A percentile compares a stretch with the other conserved stretches of the same genome.
Evolutionary conservation across 768 basidiomycete genomes (phyloP).

Genomic region (Russula emetica): DNA sequence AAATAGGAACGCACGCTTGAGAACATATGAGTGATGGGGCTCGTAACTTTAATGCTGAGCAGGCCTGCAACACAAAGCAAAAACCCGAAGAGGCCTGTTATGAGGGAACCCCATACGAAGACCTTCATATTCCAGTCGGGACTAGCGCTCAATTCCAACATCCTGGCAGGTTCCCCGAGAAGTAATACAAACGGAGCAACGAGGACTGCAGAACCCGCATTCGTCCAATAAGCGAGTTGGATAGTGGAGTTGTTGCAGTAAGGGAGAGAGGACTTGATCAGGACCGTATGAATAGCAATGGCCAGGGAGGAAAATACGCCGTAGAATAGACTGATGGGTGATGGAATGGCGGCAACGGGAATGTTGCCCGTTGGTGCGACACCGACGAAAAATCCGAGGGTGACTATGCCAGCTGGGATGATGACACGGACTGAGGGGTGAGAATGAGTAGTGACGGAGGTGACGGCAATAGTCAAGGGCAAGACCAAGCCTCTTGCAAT

Average conservation of each 20-base stretch:
- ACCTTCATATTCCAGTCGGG: constrained; percentile 47
- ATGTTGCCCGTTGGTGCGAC: constrained; percentile 52
- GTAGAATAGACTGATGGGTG: constrained; percentile 58
- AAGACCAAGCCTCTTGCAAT: constrained; percentile 82
- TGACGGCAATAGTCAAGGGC: constrained; percentile 74
- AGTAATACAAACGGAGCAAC: constrained; percentile 61
- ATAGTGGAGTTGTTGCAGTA: constrained; percentile 68
- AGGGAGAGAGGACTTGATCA: constrained; percentile 67
- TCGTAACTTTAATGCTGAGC: constrained; percentile 77
- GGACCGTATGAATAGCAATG: constrained; percentile 70
- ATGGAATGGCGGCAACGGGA: constrained; percentile 44
- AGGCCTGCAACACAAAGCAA: constrained; percentile 74
- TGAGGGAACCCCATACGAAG: constrained; percentile 59
- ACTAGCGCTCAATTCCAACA: constrained; percentile 40
- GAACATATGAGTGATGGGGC: constrained; percentile 84
- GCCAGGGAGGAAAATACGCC: constrained; percentile 69
- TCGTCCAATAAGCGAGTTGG: constrained; percentile 76
- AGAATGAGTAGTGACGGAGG: constrained; percentile 53
- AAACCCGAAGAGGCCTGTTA: constrained; percentile 79
- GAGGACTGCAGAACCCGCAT: constrained; percentile 60
- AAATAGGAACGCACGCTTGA: constrained; percentile 51
- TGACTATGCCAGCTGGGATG: constrained; percentile 57
- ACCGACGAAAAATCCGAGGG: constrained; percentile 73
- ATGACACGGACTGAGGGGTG: constrained; percentile 53
- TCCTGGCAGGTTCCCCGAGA: constrained; percentile 46